Evolutionary conservation across 257 asterid species (phyloP).

Genomic region (Ligustrum vulgare): DNA sequence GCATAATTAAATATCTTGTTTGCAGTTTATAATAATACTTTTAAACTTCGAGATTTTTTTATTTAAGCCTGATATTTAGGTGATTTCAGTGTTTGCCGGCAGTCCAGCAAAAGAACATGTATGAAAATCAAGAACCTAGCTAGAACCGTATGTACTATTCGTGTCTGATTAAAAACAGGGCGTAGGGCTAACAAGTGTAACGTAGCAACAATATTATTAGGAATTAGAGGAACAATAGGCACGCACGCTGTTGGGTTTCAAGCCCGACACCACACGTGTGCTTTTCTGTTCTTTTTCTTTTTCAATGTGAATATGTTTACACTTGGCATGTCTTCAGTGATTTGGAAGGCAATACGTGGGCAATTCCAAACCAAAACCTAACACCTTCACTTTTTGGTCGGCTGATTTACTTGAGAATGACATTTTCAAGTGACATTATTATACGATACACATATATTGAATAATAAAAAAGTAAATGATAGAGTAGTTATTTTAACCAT

Average conservation of each 20-base stretch:
- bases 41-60: neutral
- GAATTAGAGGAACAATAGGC: conserved; percentile 4
- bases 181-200: conserved; percentile 5
- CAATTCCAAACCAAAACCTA: conserved; percentile 19
- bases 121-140: conserved; percentile 24
- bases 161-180: neutral
- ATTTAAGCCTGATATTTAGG: neutral
- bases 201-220: neutral
- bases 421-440: too few relatives aligned
- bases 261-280: conserved; percentile 55
- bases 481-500: too few relatives aligned
- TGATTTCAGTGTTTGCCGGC: conserved; percentile 22
- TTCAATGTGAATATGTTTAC: neutral
- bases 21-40: too few relatives aligned
- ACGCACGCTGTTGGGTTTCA: conserved; percentile 19
- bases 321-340: conserved; percentile 25
- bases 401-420: too few relatives aligned
- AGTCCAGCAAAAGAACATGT: conserved; percentile 19
- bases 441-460: too few relatives aligned
- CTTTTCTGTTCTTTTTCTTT: neutral
- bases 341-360: conserved; percentile 24
- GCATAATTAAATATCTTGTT: too few relatives aligned
- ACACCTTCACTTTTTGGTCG: conserved; percentile 45
- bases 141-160: neutral
- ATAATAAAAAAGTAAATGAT: too few relatives aligned